Evolutionary conservation across 2,329 filamentous ascomycete genomes (phyloP).

Genomic region (Mollisia scopiformis): DNA sequence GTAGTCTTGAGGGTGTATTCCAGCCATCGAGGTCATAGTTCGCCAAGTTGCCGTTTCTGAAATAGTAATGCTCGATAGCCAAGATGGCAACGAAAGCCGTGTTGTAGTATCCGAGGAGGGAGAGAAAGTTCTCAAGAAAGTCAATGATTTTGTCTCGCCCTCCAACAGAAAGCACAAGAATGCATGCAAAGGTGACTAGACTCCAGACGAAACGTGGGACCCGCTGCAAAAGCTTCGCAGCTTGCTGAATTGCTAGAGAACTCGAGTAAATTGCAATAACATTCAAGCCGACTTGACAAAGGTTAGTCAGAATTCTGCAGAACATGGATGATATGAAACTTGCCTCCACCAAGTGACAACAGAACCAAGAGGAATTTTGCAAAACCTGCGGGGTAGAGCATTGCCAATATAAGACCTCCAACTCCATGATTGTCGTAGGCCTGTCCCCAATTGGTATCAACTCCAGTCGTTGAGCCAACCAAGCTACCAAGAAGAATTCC

Average conservation of each 20-base stretch:
- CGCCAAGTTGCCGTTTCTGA: constrained; percentile 35
- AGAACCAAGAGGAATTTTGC: no score
- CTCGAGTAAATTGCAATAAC: constrained; percentile 44
- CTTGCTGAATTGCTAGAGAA: constrained; percentile 42
- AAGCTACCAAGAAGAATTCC: no score
- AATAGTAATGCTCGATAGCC: constrained; percentile 50
- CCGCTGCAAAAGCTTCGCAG: constrained; percentile 44
- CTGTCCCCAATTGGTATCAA: no score
- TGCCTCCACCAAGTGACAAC: neutral
- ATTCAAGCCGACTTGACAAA: neutral
- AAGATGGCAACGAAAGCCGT: constrained; percentile 51
- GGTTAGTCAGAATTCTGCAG: constrained; percentile 41
- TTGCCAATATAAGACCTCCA: no score
- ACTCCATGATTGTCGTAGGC: no score
- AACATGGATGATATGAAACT: constrained; percentile 28
- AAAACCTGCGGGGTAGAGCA: no score
- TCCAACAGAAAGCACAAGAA: constrained; percentile 48
- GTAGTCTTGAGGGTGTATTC: no score
- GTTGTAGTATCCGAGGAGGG: constrained; percentile 52
- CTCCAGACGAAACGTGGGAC: constrained; percentile 53
- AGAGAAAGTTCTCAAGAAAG: constrained; percentile 50
- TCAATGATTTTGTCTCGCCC: constrained; percentile 45
- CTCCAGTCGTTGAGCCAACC: no score
- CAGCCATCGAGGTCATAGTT: no score
- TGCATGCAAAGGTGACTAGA: constrained; percentile 45